Conservation (phyloP, 495 filamentous ascomycete species). For the Penicillium turbatum region DNA sequence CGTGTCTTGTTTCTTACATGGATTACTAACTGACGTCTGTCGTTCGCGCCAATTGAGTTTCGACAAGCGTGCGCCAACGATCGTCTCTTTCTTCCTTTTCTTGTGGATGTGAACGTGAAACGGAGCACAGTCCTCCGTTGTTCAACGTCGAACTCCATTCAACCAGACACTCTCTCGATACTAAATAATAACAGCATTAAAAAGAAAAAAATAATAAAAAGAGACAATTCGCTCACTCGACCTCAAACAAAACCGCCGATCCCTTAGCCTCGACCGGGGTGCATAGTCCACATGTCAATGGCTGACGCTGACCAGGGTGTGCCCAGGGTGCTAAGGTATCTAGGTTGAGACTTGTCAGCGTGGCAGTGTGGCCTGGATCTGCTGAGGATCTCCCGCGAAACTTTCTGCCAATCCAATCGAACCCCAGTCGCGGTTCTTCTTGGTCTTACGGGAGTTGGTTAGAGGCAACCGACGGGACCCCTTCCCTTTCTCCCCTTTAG, state of each 20-base stretch:
- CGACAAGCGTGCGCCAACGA: slow-evolving; percentile 37
- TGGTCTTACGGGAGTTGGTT: background rate
- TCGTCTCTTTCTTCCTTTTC: slow-evolving; percentile 32
- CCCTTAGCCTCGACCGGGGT: slow-evolving; percentile 3
- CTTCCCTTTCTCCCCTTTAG: slow-evolving; percentile 18
- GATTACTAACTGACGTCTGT: slow-evolving; percentile 19
- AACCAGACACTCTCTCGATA: no score
- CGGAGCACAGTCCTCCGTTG: slow-evolving; percentile 22
- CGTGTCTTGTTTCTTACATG: no score
- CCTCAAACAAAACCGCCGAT: slow-evolving; percentile 3
- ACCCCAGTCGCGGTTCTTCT: slow-evolving; percentile 10
- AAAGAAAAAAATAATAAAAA: background rate
- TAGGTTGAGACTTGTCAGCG: background rate
- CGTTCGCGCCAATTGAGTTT: slow-evolving; percentile 39
- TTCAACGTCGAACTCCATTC: background rate
- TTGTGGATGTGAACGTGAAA: slow-evolving; percentile 25
- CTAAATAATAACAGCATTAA: background rate
- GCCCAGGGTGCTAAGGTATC: background rate
- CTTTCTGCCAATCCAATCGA: slow-evolving; percentile 31
- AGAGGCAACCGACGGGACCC: slow-evolving; percentile 19
- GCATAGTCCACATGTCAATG: slow-evolving; percentile 5
- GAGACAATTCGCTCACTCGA: background rate
- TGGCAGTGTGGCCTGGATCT: slow-evolving; percentile 30
- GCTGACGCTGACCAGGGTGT: background rate
- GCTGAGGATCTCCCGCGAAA: slow-evolving; percentile 45